Evolutionary conservation across 192 early-diverging fungal species (phyloP).

Genomic region (Coemansia furcata): DNA sequence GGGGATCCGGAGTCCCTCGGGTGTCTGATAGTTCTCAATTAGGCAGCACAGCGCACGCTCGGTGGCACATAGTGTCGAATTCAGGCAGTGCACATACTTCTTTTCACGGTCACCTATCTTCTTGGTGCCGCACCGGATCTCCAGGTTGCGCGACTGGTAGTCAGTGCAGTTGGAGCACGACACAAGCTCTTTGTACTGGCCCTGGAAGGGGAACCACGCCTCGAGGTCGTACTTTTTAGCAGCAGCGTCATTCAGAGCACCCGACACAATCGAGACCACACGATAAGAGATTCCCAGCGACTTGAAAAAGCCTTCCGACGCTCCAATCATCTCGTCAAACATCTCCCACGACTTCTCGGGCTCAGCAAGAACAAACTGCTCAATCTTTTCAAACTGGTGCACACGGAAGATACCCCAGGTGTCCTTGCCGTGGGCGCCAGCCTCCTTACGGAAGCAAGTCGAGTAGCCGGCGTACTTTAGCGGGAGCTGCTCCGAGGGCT

Average conservation of each 20-base stretch:
- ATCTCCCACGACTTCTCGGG: conserved; percentile 99
- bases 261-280: conserved; percentile 93
- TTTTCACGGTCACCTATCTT: conserved; percentile 94
- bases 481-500: conserved; percentile 89
- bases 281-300: conserved; percentile 92
- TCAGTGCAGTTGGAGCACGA: conserved; percentile 99
- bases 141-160: conserved; percentile 91
- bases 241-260: conserved; percentile 97
- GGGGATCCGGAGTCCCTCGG: conserved; percentile 85
- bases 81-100: conserved; percentile 96
- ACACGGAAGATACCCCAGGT: conserved; percentile 99
- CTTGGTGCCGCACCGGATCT: conserved; percentile 96
- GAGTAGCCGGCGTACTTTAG: conserved; percentile 93
- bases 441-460: conserved; percentile 99
- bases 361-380: conserved; percentile 95
- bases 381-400: conserved; percentile 99
- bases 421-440: conserved; percentile 94
- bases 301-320: conserved; percentile 94
- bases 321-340: conserved; percentile 93
- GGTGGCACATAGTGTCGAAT: conserved; percentile 95
- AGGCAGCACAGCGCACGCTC: conserved; percentile 93
- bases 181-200: conserved; percentile 97
- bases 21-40: conserved; percentile 95
- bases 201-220: conserved; percentile 99
- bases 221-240: conserved; percentile 99